A percentile compares a stretch with the other conserved stretches of the same genome.
phyloP scores from a whole-genome alignment of 768 basidiomycete species.

The Trametes coccinea region DNA sequence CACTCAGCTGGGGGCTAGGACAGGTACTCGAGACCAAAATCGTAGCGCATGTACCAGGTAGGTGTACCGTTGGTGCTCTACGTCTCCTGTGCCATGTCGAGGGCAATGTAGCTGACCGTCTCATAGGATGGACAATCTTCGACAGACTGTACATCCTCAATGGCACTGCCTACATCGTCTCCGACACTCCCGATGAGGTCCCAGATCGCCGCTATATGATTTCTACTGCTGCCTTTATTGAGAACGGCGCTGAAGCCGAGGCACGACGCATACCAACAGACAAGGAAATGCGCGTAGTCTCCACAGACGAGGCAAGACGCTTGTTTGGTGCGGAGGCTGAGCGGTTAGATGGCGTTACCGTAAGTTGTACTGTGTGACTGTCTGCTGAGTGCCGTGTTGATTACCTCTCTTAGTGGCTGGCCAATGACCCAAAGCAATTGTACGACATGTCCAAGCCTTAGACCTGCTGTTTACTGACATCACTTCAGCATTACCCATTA shows the following conservation, averaged over 20 bases:
- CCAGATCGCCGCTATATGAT: conserved; percentile 71
- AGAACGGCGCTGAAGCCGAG: conserved; percentile 55
- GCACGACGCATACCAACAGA: conserved; percentile 70
- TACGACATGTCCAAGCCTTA: conserved; percentile 36
- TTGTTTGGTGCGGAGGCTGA: conserved; percentile 76
- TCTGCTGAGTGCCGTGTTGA: conserved; percentile 12
- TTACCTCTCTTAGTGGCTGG: conserved; percentile 55
- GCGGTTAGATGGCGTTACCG: conserved; percentile 76
- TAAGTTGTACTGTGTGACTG: conserved; percentile 34
- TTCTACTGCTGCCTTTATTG: conserved; percentile 64
- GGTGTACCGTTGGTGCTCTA: conserved; percentile 20
- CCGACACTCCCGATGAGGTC: conserved; percentile 63
- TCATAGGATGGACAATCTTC: conserved; percentile 85
- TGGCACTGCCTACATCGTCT: conserved; percentile 81
- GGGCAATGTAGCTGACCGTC: conserved; percentile 5
- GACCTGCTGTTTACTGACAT: background rate
- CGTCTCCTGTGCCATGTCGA: background rate
- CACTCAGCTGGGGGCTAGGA: conserved; percentile 30
- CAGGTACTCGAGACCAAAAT: conserved; percentile 62
- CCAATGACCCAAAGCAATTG: conserved; percentile 89
- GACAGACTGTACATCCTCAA: conserved; percentile 81
- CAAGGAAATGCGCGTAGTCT: conserved; percentile 76
- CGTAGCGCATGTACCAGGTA: conserved; percentile 56
- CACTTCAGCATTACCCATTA: conserved; percentile 78
- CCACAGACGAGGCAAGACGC: conserved; percentile 59